phyloP scores from a whole-genome alignment of 441 rosid genomes.

The Cnidoscolus chayamansa region DNA sequence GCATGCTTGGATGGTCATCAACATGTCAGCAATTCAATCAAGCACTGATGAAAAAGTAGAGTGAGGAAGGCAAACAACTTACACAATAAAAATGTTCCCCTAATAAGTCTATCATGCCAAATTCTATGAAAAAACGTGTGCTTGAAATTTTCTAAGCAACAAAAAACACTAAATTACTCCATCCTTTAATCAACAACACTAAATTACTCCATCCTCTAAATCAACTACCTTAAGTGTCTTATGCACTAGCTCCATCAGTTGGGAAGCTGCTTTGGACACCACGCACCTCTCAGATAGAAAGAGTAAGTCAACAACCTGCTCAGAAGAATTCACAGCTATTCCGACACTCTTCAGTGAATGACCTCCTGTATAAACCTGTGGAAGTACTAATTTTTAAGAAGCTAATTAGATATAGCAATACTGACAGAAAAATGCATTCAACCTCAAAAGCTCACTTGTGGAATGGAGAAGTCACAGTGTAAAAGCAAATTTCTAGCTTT shows the following conservation, averaged over 20 bases:
- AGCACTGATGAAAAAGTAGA: too few relatives aligned
- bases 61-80: neutral
- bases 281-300: conserved; percentile 78
- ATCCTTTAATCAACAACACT: conserved; percentile 30
- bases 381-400: conserved; percentile 26
- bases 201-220: neutral
- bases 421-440: conserved; percentile 10
- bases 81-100: neutral
- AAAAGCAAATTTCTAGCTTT: conserved; percentile 83
- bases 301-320: conserved; percentile 63
- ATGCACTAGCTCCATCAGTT: conserved; percentile 79
- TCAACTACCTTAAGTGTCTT: conserved; percentile 65
- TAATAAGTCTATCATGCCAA: neutral
- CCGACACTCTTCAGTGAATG: conserved; percentile 31
- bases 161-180: neutral
- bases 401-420: conserved; percentile 9
- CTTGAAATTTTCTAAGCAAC: neutral
- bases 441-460: conserved; percentile 51
- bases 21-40: neutral
- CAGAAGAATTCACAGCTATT: conserved; percentile 38
- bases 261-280: conserved; percentile 82
- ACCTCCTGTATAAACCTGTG: conserved; percentile 51
- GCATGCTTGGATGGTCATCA: neutral
- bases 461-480: conserved; percentile 66
- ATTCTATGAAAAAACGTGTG: neutral